Evolutionary conservation across 2,329 filamentous ascomycete genomes (phyloP).

Genomic region (Stachybotrys echinatus): DNA sequence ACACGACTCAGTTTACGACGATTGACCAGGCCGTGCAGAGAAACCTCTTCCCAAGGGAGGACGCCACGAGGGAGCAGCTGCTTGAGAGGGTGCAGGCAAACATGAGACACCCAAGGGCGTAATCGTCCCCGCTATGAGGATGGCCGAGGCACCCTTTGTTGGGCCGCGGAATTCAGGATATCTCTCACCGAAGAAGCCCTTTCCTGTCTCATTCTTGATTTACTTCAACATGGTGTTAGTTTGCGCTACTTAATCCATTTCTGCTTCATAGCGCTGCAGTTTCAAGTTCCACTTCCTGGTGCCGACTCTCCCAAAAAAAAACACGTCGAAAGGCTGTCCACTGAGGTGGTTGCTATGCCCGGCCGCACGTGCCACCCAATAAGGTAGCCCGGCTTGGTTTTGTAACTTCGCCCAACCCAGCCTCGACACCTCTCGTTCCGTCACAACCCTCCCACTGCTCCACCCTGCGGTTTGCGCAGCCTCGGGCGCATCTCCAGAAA

Average conservation of each 20-base stretch:
- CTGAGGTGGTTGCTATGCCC: not conserved
- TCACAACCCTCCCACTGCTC: not conserved
- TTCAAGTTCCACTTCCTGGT: no score
- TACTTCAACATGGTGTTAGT: not conserved
- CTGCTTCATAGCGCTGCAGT: not conserved
- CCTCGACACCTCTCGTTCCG: not conserved
- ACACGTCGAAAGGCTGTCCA: not conserved
- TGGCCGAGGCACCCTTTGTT: not conserved
- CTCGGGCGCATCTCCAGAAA: conserved; percentile 9
- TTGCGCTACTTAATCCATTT: not conserved
- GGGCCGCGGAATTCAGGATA: not conserved
- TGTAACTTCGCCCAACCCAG: not conserved
- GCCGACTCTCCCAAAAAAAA: not conserved
- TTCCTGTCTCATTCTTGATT: not conserved
- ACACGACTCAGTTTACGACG: not conserved
- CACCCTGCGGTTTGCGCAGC: conserved; percentile 3
- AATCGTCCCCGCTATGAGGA: no score
- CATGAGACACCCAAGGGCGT: conserved; percentile 34
- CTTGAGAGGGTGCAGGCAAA: conserved; percentile 42
- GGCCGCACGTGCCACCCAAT: not conserved
- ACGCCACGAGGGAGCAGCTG: conserved; percentile 39
- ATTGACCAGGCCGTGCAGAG: conserved; percentile 24
- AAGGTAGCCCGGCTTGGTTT: not conserved
- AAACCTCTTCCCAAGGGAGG: conserved; percentile 38
- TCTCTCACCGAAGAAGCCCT: no score